Evolutionary conservation across 441 rosid genomes (phyloP).

Genomic region (Jatropha multifida): DNA sequence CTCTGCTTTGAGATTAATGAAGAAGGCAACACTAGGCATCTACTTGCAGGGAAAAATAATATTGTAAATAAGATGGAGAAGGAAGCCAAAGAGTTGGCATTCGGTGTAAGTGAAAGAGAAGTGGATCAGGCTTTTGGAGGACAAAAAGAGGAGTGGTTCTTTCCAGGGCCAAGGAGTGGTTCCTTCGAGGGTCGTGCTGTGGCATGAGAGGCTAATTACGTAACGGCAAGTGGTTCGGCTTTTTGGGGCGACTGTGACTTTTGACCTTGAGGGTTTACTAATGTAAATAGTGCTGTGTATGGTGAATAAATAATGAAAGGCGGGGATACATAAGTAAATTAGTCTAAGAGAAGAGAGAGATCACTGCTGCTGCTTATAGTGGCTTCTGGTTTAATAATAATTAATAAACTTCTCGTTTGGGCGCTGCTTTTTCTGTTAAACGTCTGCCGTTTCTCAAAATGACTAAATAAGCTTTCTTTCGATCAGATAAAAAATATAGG

Average conservation of each 20-base stretch:
- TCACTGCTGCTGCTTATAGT: background rate
- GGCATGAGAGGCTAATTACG: conserved; percentile 5
- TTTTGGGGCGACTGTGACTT: background rate
- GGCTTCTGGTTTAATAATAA: too few species aligned
- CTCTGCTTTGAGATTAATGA: conserved; percentile 51
- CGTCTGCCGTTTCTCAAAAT: too few species aligned
- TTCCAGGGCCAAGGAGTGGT: conserved; percentile 37
- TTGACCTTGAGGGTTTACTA: background rate
- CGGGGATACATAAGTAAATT: background rate
- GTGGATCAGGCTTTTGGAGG: conserved; percentile 41
- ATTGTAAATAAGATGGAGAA: conserved; percentile 31
- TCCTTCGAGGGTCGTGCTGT: conserved; percentile 19
- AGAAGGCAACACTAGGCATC: conserved; percentile 34
- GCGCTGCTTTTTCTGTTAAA: too few species aligned
- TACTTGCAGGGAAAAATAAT: conserved; percentile 38
- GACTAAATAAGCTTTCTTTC: too few species aligned
- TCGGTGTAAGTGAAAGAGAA: conserved; percentile 30
- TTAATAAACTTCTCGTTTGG: too few species aligned
- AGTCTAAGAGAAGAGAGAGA: background rate
- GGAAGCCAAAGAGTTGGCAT: conserved; percentile 49
- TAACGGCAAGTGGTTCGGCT: too few species aligned
- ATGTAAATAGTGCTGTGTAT: background rate
- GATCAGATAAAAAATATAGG: too few species aligned
- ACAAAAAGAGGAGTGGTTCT: conserved; percentile 42
- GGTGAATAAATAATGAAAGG: background rate